Evolutionary conservation across 176 grass and related monocot species (phyloP).

Genomic region (Bonia amplexicaulis): DNA sequence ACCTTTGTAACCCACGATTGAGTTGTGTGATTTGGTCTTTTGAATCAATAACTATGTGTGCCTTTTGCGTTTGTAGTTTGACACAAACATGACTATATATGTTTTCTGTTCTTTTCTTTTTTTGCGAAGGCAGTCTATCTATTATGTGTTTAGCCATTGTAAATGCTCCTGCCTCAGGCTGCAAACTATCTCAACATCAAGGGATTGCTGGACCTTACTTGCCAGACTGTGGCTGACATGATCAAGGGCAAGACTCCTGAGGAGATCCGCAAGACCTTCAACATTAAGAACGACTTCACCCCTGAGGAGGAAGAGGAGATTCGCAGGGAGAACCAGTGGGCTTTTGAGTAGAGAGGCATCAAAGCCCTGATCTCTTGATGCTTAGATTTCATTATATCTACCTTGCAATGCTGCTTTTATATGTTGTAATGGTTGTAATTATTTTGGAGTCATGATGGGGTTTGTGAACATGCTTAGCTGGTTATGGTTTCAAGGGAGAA

Average conservation of each 20-base stretch:
- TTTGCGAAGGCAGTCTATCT: background rate
- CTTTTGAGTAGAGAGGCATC: slow-evolving; percentile 4
- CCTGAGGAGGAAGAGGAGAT: slow-evolving; percentile 35
- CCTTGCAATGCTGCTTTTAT: background rate
- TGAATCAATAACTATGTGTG: background rate
- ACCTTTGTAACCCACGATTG: background rate
- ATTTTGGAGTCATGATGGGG: background rate
- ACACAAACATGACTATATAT: background rate
- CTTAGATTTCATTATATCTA: background rate
- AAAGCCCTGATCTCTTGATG: background rate
- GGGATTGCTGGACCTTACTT: slow-evolving; percentile 30
- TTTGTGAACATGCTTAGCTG: background rate
- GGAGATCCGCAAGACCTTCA: slow-evolving; percentile 35
- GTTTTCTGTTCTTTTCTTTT: background rate
- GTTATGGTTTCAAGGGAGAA: background rate
- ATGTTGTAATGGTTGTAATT: background rate
- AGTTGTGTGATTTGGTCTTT: background rate
- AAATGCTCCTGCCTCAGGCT: slow-evolving; percentile 7
- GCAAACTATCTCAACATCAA: slow-evolving; percentile 44
- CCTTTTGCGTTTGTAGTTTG: background rate
- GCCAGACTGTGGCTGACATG: slow-evolving; percentile 36
- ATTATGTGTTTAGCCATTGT: background rate
- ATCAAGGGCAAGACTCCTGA: slow-evolving; percentile 34
- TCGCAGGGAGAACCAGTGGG: slow-evolving; percentile 41
- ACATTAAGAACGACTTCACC: slow-evolving; percentile 36